Conservation (phyloP, 2,329 filamentous ascomycete species). For the Ascochyta viciae-villosae region DNA sequence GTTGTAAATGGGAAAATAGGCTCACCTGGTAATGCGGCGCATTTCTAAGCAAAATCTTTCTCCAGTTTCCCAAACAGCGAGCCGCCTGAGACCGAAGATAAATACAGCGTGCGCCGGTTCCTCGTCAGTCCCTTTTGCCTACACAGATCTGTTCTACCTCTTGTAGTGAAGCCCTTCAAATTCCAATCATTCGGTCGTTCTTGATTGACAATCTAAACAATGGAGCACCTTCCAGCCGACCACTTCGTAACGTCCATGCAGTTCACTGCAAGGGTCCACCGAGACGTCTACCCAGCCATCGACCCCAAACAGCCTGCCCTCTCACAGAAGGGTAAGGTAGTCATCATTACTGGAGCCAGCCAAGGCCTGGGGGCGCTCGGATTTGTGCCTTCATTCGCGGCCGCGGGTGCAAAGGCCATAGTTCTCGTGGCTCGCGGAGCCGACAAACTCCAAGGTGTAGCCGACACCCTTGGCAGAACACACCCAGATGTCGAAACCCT, state of each 20-base stretch:
- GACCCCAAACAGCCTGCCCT: conserved; percentile 44
- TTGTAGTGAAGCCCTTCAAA: too few relatives aligned
- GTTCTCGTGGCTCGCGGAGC: conserved; percentile 44
- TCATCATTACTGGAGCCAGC: conserved; percentile 53
- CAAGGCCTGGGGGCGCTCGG: conserved; percentile 48
- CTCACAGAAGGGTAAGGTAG: conserved; percentile 47
- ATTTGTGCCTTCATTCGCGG: conserved; percentile 48
- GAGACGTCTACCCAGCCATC: conserved; percentile 51
- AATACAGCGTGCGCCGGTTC: not conserved
- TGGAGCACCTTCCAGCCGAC: conserved; percentile 27
- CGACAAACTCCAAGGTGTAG: conserved; percentile 34
- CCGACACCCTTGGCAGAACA: conserved; percentile 35
- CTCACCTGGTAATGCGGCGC: too few relatives aligned
- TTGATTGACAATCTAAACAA: not conserved
- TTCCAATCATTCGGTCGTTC: too few relatives aligned
- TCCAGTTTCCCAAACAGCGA: not conserved
- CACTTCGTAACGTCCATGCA: conserved; percentile 24
- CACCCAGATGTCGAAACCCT: conserved; percentile 43
- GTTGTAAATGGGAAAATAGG: not conserved
- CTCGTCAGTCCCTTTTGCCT: not conserved
- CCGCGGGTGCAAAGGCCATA: conserved; percentile 45
- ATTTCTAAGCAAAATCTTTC: not conserved
- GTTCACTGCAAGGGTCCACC: conserved; percentile 35
- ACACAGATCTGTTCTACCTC: too few relatives aligned
- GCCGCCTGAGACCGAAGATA: not conserved